These are phyloP conservation scores for Mucor racemosus DNA, from an alignment of 371 early-diverging fungal species.

Conservation along the genomic window DNA sequence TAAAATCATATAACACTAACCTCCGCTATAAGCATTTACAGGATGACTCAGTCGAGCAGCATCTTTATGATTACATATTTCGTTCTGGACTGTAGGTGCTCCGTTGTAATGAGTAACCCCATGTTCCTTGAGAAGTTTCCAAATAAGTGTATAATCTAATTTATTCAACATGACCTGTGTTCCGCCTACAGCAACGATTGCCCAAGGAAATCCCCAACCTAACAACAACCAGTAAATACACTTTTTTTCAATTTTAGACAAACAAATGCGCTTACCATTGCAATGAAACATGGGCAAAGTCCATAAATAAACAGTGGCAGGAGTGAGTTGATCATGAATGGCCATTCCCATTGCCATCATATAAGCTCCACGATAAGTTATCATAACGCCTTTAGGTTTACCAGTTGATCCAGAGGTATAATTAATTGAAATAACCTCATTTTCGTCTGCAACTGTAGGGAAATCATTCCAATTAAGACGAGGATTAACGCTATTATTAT, in stretches of 20 bases:
- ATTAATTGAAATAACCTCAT: conserved; percentile 59
- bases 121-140: conserved; percentile 55
- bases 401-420: conserved; percentile 74
- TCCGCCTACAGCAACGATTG: conserved; percentile 60
- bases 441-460: conserved; percentile 55
- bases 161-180: conserved; percentile 65
- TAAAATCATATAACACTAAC: conserved; percentile 28
- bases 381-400: conserved; percentile 63
- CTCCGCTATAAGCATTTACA: conserved; percentile 60
- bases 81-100: conserved; percentile 74
- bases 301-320: conserved; percentile 62
- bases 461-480: conserved; percentile 52
- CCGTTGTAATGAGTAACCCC: conserved; percentile 69
- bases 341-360: conserved; percentile 56
- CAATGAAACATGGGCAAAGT: conserved; percentile 75
- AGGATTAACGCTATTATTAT: conserved; percentile 4
- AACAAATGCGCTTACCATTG: conserved; percentile 38
- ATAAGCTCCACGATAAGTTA: conserved; percentile 54
- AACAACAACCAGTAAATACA: not conserved
- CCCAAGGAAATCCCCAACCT: conserved; percentile 74
- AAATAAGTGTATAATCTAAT: conserved; percentile 65
- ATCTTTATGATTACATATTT: conserved; percentile 59
- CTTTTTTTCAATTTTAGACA: too few relatives aligned
- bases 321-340: conserved; percentile 53
- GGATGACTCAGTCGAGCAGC: conserved; percentile 47